Evolutionary conservation across 2,329 filamentous ascomycete genomes (phyloP).

Genomic region (Lasiodiplodia sp.): DNA sequence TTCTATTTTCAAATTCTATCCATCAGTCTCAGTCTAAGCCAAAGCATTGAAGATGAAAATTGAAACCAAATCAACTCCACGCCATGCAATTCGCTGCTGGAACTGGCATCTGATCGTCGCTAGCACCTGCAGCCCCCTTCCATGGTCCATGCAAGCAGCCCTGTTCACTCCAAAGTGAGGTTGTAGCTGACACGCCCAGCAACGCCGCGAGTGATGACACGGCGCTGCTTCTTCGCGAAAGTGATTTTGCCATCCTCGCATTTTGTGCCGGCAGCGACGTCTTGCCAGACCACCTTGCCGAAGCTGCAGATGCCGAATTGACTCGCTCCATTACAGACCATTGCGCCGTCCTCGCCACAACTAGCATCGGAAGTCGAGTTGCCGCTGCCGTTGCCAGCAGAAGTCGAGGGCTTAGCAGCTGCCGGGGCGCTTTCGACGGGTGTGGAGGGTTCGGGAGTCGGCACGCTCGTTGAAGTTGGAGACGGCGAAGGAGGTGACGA

Average conservation of each 20-base stretch:
- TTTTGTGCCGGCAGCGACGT: slow-evolving; percentile 45
- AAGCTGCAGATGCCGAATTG: slow-evolving; percentile 34
- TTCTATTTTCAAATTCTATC: too few relatives aligned
- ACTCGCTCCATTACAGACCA: slow-evolving; percentile 33
- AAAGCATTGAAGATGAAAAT: too few relatives aligned
- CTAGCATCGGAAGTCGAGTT: background rate
- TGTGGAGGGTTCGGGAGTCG: background rate
- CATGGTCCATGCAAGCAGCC: background rate
- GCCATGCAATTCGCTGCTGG: background rate
- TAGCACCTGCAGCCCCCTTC: background rate
- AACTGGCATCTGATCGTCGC: background rate
- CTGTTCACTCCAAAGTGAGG: background rate
- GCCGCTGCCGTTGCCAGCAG: background rate
- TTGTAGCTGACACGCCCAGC: background rate
- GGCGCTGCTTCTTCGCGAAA: slow-evolving; percentile 1
- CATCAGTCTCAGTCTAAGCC: too few relatives aligned
- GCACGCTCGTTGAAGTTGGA: background rate
- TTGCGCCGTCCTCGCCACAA: slow-evolving; percentile 25
- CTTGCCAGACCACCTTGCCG: slow-evolving; percentile 32
- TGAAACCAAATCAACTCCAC: background rate
- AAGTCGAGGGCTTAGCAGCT: background rate
- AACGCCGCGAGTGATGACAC: background rate
- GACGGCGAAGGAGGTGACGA: background rate
- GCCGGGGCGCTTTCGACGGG: background rate
- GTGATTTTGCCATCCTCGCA: slow-evolving; percentile 44